Conservation (phyloP, 208 protist genomes). For the Wallacemonas sp. region DNA sequence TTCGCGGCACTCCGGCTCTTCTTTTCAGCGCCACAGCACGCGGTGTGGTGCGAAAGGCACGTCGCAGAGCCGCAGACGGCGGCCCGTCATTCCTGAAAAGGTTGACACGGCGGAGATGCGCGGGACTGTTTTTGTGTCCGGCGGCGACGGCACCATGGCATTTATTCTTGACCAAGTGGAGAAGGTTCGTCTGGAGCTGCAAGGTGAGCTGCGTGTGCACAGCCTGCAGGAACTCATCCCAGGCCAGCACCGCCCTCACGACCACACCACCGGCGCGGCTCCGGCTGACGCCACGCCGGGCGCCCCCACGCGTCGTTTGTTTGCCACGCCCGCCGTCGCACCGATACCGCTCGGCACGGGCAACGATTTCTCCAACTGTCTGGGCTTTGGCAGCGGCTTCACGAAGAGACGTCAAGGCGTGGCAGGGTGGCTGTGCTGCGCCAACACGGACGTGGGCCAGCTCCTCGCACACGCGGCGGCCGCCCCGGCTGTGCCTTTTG, state of each 20-base stretch:
- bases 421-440: conserved; percentile 21
- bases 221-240: neutral
- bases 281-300: neutral
- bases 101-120: conserved; percentile 22
- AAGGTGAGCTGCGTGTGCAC: conserved; percentile 22
- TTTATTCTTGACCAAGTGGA: conserved; percentile 80
- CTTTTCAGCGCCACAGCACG: too few relatives aligned
- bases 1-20: too few relatives aligned
- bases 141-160: conserved; percentile 83
- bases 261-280: neutral
- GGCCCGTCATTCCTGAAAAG: neutral
- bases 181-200: conserved; percentile 47
- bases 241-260: too few relatives aligned
- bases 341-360: conserved; percentile 80
- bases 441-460: conserved; percentile 34
- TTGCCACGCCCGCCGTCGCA: conserved; percentile 68
- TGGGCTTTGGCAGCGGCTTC: conserved; percentile 76
- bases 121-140: conserved; percentile 78
- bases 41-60: too few relatives aligned
- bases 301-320: conserved; percentile 15
- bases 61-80: neutral
- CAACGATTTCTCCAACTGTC: conserved; percentile 82
- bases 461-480: conserved; percentile 34
- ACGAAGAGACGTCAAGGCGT: conserved; percentile 16
- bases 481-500: conserved; percentile 65